These are phyloP conservation scores for Pyrus betulifolia DNA, from an alignment of 306 rosid species.

Conservation along the genomic window DNA sequence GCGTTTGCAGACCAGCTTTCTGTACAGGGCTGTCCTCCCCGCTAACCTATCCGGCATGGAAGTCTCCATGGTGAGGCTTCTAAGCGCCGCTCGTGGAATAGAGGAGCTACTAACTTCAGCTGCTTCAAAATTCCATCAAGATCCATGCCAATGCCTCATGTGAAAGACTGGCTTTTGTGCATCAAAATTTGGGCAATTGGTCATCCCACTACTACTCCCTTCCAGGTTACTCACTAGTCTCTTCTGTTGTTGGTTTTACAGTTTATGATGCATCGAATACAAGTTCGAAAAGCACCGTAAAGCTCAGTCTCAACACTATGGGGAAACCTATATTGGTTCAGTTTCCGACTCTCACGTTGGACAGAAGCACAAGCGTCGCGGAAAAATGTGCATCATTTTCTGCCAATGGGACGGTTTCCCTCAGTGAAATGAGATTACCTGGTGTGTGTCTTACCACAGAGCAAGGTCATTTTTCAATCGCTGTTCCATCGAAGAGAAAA, in stretches of 20 bases:
- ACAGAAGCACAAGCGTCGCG: conserved; percentile 22
- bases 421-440: conserved; percentile 39
- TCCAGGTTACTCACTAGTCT: conserved; percentile 54
- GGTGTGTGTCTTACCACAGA: conserved; percentile 43
- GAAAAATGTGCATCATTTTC: conserved; percentile 46
- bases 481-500: conserved; percentile 35
- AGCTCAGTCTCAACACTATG: conserved; percentile 43
- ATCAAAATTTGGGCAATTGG: conserved; percentile 68
- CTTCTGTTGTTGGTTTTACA: conserved; percentile 66
- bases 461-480: conserved; percentile 64
- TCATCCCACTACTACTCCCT: conserved; percentile 49
- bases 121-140: conserved; percentile 61
- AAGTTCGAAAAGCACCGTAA: conserved; percentile 26
- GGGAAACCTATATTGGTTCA: conserved; percentile 51
- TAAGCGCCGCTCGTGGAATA: conserved; percentile 68
- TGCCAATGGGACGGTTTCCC: conserved; percentile 40
- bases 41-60: conserved; percentile 61
- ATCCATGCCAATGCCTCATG: conserved; percentile 62
- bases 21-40: conserved; percentile 51
- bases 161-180: conserved; percentile 65
- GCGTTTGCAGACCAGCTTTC: conserved; percentile 44
- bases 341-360: conserved; percentile 31
- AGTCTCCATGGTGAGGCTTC: conserved; percentile 52
- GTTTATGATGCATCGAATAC: conserved; percentile 76
- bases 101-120: conserved; percentile 70